Conservation (phyloP, 176 grass and related monocot genomes). For the Aegilops umbellulata region DNA sequence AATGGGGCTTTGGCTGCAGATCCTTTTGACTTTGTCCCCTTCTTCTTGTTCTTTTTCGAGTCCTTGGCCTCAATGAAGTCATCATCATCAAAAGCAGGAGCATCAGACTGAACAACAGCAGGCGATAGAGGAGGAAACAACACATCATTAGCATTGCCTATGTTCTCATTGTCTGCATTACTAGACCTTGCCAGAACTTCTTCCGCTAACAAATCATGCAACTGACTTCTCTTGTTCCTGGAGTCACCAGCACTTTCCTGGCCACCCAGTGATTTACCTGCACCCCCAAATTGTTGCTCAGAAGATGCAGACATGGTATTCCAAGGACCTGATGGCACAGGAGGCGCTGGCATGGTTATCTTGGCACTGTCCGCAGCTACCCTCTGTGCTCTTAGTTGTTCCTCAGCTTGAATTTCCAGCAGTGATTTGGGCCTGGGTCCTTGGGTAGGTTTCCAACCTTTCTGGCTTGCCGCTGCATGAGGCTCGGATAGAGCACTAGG, state of each 20-base stretch:
- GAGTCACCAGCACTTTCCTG: constrained; percentile 43
- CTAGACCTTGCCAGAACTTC: constrained; percentile 73
- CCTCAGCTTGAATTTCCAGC: constrained; percentile 95
- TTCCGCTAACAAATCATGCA: constrained; percentile 91
- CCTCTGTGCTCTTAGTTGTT: constrained; percentile 70
- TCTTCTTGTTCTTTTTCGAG: constrained; percentile 87
- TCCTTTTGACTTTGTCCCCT: constrained; percentile 70
- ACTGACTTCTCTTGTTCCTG: constrained; percentile 69
- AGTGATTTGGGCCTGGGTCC: constrained; percentile 86
- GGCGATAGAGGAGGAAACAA: constrained; percentile 37
- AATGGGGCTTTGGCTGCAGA: constrained; percentile 50
- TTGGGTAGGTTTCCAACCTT: constrained; percentile 76
- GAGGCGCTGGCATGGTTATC: constrained; percentile 14
- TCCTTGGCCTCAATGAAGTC: constrained; percentile 99
- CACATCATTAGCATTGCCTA: constrained; percentile 35
- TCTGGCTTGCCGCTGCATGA: constrained; percentile 36
- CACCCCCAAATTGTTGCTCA: constrained; percentile 44
- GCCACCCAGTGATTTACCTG: constrained; percentile 24
- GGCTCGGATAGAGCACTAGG: constrained; percentile 38
- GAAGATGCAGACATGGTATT: constrained; percentile 42
- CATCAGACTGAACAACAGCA: constrained; percentile 31
- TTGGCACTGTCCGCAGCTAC: constrained; percentile 36
- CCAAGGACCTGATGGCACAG: constrained; percentile 58
- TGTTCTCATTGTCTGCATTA: constrained; percentile 51
- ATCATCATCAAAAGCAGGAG: constrained; percentile 54